Conservation (phyloP, 2,329 filamentous ascomycete genomes). For the Pyrenophora teres region DNA sequence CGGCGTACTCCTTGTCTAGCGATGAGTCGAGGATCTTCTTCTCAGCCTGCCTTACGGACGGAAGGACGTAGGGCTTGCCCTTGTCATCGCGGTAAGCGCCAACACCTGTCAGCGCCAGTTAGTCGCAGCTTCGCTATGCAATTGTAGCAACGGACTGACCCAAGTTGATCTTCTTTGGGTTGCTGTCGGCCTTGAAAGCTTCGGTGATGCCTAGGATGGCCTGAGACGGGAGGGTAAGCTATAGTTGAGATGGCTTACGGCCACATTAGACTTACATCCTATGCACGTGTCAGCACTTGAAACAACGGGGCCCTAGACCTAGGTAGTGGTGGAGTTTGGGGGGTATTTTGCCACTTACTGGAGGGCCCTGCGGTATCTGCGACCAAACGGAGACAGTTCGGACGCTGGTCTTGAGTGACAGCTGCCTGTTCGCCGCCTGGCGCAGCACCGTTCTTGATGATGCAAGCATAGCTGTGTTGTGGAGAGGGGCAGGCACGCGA, state of each 20-base stretch:
- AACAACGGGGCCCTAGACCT: conserved; percentile 8
- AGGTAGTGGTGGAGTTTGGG: not conserved
- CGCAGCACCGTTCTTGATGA: conserved; percentile 47
- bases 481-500: conserved; percentile 4
- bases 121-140: conserved; percentile 14
- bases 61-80: conserved; percentile 97
- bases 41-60: conserved; percentile 88
- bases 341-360: conserved; percentile 64
- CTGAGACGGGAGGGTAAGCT: conserved; percentile 51
- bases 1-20: conserved; percentile 96
- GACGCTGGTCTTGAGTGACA: conserved; percentile 48
- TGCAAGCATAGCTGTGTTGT: conserved; percentile 40
- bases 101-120: conserved; percentile 65
- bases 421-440: conserved; percentile 44
- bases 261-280: conserved; percentile 43
- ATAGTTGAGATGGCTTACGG: not conserved
- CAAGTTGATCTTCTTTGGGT: conserved; percentile 96
- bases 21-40: conserved; percentile 77
- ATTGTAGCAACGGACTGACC: conserved; percentile 57
- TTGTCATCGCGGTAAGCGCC: conserved; percentile 98
- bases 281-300: conserved; percentile 24
- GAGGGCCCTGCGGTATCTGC: conserved; percentile 89
- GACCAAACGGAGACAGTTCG: conserved; percentile 83
- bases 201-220: conserved; percentile 92
- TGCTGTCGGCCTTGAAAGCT: conserved; percentile 96